phyloP scores from a whole-genome alignment of 129 eudicot genomes.

The Helichrysum umbraculigerum region DNA sequence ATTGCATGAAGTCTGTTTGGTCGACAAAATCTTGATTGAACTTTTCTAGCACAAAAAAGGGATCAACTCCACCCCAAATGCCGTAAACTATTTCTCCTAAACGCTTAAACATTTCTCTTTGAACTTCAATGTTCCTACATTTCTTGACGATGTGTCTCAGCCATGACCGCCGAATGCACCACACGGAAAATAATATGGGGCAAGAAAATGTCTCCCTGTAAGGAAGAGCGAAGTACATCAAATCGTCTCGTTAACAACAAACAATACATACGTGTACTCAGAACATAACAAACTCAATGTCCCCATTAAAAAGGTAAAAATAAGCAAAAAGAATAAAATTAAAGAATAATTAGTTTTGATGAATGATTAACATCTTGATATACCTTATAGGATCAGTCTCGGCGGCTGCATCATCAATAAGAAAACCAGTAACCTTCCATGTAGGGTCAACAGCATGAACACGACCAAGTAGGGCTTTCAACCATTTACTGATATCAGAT shows the following conservation, averaged over 20 bases:
- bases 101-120: slow-evolving; percentile 80
- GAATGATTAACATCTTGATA: too few relatives aligned
- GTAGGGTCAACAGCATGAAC: slow-evolving; percentile 71
- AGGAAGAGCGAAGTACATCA: slow-evolving; percentile 14
- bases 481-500: slow-evolving; percentile 78
- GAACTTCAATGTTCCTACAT: slow-evolving; percentile 69
- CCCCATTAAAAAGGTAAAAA: too few relatives aligned
- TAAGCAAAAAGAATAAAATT: too few relatives aligned
- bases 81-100: slow-evolving; percentile 68
- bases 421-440: slow-evolving; percentile 80
- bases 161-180: slow-evolving; percentile 99
- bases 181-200: slow-evolving; percentile 77
- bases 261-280: not conserved
- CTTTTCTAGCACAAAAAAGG: slow-evolving; percentile 45
- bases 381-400: slow-evolving; percentile 94
- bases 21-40: slow-evolving; percentile 76
- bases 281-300: too few relatives aligned
- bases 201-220: slow-evolving; percentile 86
- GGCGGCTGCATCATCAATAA: slow-evolving; percentile 88
- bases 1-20: slow-evolving; percentile 74
- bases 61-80: slow-evolving; percentile 67
- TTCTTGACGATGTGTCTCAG: slow-evolving; percentile 72
- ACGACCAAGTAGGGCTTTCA: slow-evolving; percentile 83
- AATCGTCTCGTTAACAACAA: not conserved
- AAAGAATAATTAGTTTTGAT: too few relatives aligned